Evolutionary conservation across 306 rosid genomes (phyloP).

Genomic region (Hippophae gyantsensis): DNA sequence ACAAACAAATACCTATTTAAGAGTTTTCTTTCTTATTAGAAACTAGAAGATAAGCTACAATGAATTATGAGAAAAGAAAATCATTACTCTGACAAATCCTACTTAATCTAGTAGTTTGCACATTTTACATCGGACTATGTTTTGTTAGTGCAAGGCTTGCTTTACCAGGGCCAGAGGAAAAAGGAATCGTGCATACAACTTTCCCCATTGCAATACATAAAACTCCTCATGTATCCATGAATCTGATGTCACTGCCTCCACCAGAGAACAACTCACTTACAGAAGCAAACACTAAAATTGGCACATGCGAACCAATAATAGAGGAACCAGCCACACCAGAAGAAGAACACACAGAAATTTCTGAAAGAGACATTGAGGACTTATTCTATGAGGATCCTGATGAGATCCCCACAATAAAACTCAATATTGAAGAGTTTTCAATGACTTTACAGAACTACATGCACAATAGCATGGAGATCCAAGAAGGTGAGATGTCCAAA

Average conservation of each 20-base stretch:
- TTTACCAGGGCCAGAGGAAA: constrained; percentile 85
- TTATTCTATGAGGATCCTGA: constrained; percentile 49
- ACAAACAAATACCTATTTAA: neutral
- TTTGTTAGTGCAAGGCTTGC: constrained; percentile 79
- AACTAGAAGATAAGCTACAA: constrained; percentile 2
- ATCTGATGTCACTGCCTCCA: constrained; percentile 38
- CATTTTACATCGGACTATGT: constrained; percentile 19
- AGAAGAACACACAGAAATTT: constrained; percentile 35
- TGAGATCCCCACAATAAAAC: constrained; percentile 47
- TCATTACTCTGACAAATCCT: neutral
- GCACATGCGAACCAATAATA: constrained; percentile 68
- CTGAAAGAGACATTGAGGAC: constrained; percentile 79
- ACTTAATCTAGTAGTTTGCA: constrained; percentile 2
- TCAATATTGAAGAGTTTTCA: constrained; percentile 36
- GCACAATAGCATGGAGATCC: constrained; percentile 42
- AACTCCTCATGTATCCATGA: constrained; percentile 30
- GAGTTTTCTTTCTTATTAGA: neutral
- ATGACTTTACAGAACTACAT: constrained; percentile 29
- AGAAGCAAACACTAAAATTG: constrained; percentile 22
- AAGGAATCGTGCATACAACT: constrained; percentile 35
- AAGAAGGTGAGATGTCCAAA: constrained; percentile 62
- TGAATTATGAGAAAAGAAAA: neutral
- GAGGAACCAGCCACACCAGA: constrained; percentile 89
- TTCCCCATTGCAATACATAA: constrained; percentile 29
- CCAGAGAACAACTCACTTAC: constrained; percentile 27